phyloP scores from a whole-genome alignment of 2,329 filamentous ascomycete species.

The Thelonectria discophora region DNA sequence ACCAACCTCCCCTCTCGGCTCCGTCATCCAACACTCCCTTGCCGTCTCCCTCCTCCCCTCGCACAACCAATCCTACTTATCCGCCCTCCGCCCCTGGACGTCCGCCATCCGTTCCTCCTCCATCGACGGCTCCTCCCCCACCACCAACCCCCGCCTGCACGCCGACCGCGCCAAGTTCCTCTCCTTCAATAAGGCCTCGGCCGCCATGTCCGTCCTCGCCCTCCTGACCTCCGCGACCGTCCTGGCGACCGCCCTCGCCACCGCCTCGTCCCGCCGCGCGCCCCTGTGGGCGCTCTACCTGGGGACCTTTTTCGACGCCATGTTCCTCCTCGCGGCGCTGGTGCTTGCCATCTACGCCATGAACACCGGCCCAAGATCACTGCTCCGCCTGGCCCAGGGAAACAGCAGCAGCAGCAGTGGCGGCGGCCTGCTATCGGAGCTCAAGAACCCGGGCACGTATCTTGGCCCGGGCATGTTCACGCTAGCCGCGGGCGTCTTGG shows the following conservation, averaged over 20 bases:
- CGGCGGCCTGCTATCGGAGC: background rate
- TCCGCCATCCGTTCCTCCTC: conserved; percentile 15
- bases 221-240: conserved; percentile 24
- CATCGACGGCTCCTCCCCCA: conserved; percentile 26
- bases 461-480: conserved; percentile 30
- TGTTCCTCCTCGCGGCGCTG: conserved; percentile 19
- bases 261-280: conserved; percentile 10
- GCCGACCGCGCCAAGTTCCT: conserved; percentile 16
- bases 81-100: conserved; percentile 23
- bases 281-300: conserved; percentile 27
- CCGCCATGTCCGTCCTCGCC: conserved; percentile 27
- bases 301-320: conserved; percentile 24
- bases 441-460: conserved; percentile 4
- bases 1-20: conserved; percentile 24
- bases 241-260: conserved; percentile 15
- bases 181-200: conserved; percentile 26
- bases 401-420: background rate
- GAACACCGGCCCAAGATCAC: conserved; percentile 23
- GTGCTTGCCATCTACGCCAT: conserved; percentile 27
- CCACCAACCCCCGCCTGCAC: conserved; percentile 9
- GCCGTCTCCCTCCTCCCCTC: conserved; percentile 15
- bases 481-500: conserved; percentile 25
- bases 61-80: background rate
- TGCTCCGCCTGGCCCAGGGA: conserved; percentile 12
- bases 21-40: conserved; percentile 30